Conservation (phyloP, 129 eudicot genomes). For the Silybum marianum region DNA sequence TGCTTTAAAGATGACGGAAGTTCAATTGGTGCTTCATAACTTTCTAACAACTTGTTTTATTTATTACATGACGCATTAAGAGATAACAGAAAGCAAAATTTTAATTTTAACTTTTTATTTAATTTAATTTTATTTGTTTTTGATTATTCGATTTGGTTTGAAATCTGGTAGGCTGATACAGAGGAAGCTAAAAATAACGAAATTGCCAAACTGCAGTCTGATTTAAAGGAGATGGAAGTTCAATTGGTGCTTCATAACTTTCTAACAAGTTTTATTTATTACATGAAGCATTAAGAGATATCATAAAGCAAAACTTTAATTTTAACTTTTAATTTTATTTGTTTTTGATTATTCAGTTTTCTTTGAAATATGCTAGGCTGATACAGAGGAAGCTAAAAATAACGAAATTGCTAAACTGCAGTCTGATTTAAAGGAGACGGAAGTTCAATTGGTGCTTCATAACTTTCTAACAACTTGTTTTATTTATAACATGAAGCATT, state of each 20-base stretch:
- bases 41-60: no score
- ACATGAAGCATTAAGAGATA: not conserved
- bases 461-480: slow-evolving; percentile 8
- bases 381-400: slow-evolving; percentile 62
- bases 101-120: not conserved
- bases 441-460: slow-evolving; percentile 32
- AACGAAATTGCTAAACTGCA: slow-evolving; percentile 56
- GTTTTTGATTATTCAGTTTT: not conserved
- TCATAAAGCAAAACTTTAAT: not conserved
- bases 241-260: slow-evolving; percentile 7
- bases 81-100: not conserved
- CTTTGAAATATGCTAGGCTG: slow-evolving; percentile 37
- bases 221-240: slow-evolving; percentile 33
- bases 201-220: slow-evolving; percentile 42
- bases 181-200: slow-evolving; percentile 58
- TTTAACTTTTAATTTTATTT: not conserved
- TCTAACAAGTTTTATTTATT: slow-evolving; percentile 1
- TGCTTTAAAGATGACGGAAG: slow-evolving; percentile 35
- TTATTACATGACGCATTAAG: not conserved
- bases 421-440: slow-evolving; percentile 52
- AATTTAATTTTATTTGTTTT: not conserved
- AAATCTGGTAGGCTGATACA: slow-evolving; percentile 42
- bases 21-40: not conserved
- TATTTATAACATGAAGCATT: not conserved
- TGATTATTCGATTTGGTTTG: not conserved